Evolutionary conservation across 441 rosid species (phyloP), one percentile per base, ranked within the genome.

Genomic region (Hura crepitans): DNA sequence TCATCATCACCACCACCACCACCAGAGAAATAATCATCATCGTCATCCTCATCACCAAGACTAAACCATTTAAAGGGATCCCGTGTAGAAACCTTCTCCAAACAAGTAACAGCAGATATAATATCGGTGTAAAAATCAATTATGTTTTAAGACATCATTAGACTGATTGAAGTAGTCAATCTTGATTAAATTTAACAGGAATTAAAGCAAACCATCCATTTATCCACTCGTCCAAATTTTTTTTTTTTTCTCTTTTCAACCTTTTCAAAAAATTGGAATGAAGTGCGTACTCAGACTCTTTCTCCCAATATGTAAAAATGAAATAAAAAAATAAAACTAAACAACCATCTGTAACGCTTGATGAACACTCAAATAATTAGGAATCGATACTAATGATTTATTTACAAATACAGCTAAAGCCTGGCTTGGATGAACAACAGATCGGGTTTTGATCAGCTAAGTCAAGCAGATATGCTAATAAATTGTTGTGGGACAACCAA

Each of bases 91-190:
- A 75, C 85, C 91, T 83, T 84, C 68, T 76, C 54, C 82, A 83
- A 85, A 84, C 81, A 87, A 80, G 77, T 66, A 84, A 81, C 71
- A 80, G 74, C 79, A 72, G 73, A 80, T 78, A 82, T 80, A 86
- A 85, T 80, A 85, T 25, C 55, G 43, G 69, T 53, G 54, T 39
- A 66, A 70, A 68, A 50, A 47, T 45, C 60, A 65, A 62, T 51
- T 12, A 43, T 62, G 25, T 72, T 62, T 8, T 35, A 14, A 42
- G 22, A 60, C 18, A 39, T 58, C 27, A 9, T 15, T 23, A 62
- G 33, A 62, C n/a, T 37, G 39, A 23, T 62, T 46, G 14, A 30
- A 28, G 9, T 64, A 72, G 8, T 54, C 11, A 17, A 47, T 60
- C 51, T 45, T n/a, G 54, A 59, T 30, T 18, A 65, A 37, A 50